Conservation (phyloP, 139 green algal species). For the Chlorella sp. region DNA sequence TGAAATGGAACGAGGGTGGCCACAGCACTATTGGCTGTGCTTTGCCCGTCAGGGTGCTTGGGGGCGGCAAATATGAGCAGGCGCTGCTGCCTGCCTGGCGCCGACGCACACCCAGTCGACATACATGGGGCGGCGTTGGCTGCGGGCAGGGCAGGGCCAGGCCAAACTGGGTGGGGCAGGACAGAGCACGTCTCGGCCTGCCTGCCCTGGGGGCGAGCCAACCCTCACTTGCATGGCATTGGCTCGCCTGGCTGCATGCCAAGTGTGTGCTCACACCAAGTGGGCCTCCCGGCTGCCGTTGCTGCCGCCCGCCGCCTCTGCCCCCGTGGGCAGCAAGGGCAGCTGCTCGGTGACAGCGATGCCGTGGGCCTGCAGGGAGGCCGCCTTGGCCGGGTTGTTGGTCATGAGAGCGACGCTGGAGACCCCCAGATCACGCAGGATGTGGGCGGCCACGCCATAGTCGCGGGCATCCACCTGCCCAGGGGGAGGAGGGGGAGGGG, state of each 20-base stretch:
- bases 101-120: too few relatives aligned
- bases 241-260: too few relatives aligned
- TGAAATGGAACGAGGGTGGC: background rate
- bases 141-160: too few relatives aligned
- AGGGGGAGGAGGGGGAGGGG: conserved; percentile 41
- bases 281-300: background rate
- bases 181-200: too few relatives aligned
- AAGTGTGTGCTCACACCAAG: background rate
- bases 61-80: too few relatives aligned
- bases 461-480: conserved; percentile 92
- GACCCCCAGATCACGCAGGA: conserved; percentile 83
- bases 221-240: too few relatives aligned
- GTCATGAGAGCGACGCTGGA: conserved; percentile 87
- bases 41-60: too few relatives aligned
- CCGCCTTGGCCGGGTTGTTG: conserved; percentile 93
- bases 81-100: too few relatives aligned
- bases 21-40: too few relatives aligned
- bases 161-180: too few relatives aligned
- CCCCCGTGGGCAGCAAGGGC: background rate
- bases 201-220: too few relatives aligned
- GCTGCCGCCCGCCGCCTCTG: background rate
- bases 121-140: too few relatives aligned
- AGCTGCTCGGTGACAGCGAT: conserved; percentile 27
- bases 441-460: conserved; percentile 93
- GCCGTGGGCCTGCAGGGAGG: conserved; percentile 48